These are phyloP conservation scores for Podospora fimiseda DNA, from an alignment of 495 filamentous ascomycete genomes.

Conservation along the genomic window DNA sequence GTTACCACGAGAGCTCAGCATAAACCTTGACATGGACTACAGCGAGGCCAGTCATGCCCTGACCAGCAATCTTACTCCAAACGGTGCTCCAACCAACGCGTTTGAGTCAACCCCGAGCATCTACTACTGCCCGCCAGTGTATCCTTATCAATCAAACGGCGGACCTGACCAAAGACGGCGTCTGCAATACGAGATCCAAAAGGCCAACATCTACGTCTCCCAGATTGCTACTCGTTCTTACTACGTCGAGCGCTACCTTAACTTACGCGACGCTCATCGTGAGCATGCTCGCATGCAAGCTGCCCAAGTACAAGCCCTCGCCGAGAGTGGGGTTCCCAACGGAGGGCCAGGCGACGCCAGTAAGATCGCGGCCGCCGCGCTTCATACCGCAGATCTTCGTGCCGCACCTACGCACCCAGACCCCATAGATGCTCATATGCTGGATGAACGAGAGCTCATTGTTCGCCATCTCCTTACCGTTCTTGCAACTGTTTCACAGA, in stretches of 20 bases:
- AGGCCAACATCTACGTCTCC: conserved; percentile 71
- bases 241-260: conserved; percentile 76
- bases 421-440: conserved; percentile 49
- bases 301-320: conserved; percentile 3
- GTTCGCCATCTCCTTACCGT: conserved; percentile 68
- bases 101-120: conserved; percentile 17
- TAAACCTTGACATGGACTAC: conserved; percentile 31
- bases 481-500: conserved; percentile 62
- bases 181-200: conserved; percentile 77
- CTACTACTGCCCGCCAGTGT: conserved; percentile 34
- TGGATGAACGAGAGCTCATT: conserved; percentile 62
- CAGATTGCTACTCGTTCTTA: conserved; percentile 70
- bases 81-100: conserved; percentile 1
- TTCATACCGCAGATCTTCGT: conserved; percentile 18
- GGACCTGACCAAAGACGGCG: conserved; percentile 39
- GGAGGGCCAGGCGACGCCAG: conserved; percentile 5
- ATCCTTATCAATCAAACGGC: conserved; percentile 22
- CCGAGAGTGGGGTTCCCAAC: conserved; percentile 19
- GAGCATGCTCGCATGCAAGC: conserved; percentile 22
- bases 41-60: not conserved
- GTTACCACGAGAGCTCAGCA: conserved; percentile 54
- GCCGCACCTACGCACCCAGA: conserved; percentile 24
- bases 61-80: not conserved
- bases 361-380: conserved; percentile 22
- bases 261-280: conserved; percentile 51